Conservation (phyloP, 1,284 basidiomycete genomes). For the Papiliotrema terrestris region DNA sequence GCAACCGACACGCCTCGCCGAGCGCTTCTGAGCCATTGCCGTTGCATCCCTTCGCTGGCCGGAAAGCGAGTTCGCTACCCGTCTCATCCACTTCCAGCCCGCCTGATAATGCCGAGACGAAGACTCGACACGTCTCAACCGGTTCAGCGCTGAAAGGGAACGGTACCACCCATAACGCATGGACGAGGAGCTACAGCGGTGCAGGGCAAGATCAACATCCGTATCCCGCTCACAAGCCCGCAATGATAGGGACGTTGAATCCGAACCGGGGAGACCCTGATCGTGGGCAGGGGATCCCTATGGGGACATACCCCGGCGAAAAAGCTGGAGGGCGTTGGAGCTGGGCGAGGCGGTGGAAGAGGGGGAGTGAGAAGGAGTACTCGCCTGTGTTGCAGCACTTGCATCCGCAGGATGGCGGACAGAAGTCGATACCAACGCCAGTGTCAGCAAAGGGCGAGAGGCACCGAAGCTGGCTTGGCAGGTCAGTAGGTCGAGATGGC, state of each 20-base stretch:
- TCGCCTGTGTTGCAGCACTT: background rate
- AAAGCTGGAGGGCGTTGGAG: background rate
- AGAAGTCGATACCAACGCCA: background rate
- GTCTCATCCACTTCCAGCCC: background rate
- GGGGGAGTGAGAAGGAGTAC: background rate
- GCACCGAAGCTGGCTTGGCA: conserved; percentile 6
- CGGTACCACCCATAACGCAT: background rate
- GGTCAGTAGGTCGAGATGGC: background rate
- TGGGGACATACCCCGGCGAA: background rate
- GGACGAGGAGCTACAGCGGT: background rate
- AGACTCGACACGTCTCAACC: background rate
- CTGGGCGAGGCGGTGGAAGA: background rate
- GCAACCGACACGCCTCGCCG: too few species aligned
- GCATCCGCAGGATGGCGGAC: background rate
- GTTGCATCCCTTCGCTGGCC: too few species aligned
- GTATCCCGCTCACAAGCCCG: background rate
- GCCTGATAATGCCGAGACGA: background rate
- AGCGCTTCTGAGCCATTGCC: too few species aligned
- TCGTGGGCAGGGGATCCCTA: conserved; percentile 1
- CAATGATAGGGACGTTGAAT: too few species aligned
- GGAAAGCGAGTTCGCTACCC: background rate
- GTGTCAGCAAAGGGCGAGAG: background rate
- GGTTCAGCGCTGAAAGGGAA: background rate
- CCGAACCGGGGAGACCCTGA: background rate
- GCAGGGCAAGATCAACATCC: conserved; percentile 5